phyloP scores from a whole-genome alignment of 441 rosid genomes.

The Eruca vesicaria region DNA sequence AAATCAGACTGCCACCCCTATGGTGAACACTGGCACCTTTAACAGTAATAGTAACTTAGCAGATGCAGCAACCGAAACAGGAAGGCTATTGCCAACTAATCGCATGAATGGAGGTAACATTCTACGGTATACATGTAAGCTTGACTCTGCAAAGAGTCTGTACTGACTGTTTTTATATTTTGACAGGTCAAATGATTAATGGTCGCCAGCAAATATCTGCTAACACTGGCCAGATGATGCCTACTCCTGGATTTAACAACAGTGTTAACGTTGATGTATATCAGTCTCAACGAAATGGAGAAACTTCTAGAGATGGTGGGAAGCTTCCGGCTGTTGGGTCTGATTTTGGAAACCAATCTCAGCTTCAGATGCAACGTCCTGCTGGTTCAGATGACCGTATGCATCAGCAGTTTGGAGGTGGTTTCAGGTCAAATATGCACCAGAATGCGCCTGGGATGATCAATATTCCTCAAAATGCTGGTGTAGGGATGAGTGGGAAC shows the following conservation, averaged over 20 bases:
- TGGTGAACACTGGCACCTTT: conserved; percentile 54
- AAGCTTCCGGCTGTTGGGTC: conserved; percentile 73
- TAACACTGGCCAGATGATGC: conserved; percentile 90
- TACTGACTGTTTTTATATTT: conserved; percentile 11
- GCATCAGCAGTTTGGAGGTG: conserved; percentile 70
- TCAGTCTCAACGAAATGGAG: conserved; percentile 62
- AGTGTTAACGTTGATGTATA: conserved; percentile 36
- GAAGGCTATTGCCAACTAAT: conserved; percentile 56
- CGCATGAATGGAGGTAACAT: conserved; percentile 52
- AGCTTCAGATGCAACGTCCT: conserved; percentile 67
- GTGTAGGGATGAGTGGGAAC: conserved; percentile 67
- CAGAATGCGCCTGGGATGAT: conserved; percentile 74
- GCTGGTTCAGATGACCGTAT: conserved; percentile 72
- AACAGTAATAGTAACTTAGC: conserved; percentile 53
- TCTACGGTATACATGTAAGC: background rate
- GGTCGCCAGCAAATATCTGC: conserved; percentile 71
- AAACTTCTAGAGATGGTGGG: conserved; percentile 54
- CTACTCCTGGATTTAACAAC: conserved; percentile 78
- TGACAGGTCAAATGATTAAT: conserved; percentile 65
- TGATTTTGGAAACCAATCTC: conserved; percentile 59
- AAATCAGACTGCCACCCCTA: conserved; percentile 52
- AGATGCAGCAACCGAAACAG: conserved; percentile 48
- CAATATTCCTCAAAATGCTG: conserved; percentile 62
- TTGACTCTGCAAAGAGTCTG: conserved; percentile 10
- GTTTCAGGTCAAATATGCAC: conserved; percentile 66